Base-by-base conservation (phyloP, 1,284 basidiomycete species). In the Tilletia walkeri region DNA sequence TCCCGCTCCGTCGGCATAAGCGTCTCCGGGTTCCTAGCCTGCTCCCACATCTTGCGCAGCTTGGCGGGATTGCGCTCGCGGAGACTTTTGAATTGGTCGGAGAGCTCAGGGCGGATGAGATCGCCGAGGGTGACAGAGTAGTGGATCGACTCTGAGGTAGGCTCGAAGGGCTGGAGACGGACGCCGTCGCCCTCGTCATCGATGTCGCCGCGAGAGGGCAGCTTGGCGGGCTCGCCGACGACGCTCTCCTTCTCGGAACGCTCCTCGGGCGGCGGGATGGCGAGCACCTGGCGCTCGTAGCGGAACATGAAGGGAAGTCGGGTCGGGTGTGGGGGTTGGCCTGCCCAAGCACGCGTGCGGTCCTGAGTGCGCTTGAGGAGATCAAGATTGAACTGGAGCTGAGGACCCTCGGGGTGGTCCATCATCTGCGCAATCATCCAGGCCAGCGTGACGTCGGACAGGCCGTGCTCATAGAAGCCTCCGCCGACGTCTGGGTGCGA, bases 401-500 rank as follows among this genome's bases (percentile, higher is more conserved):
- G 41, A 1, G 77, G 77, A 10, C 77, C 77, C 65, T 50, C 73
- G 68, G 12, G 71, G 70, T 1, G 67, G 39, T 80, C 78, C 3
- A 75, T 68, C n/a, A 80, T 71, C 49, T 77, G 72, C 0, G 75
- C 72, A 7, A 80, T 72, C 77, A 82, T 79, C 81, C 81, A 83
- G 67, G 78, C 72, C 5, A 83, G 73, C 1, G 78, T 63, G 16
- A 83, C 53, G 54, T 82, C 78, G 18, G 74, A 71, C 1, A 83
- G 70, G 1, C 82, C 82, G 66, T 82, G 82, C 24, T 74, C 70
- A 67, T 72, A 65, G 41, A 74, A 75, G 20, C 80, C 79, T 4
- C 82, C 81, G 4, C 82, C 82, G 4, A 75, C 72, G 69, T 82
- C 80, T 4, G 77, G 74, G 53, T 83, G 82, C 0, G 72, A 73